Evolutionary conservation across 106 monocot species (phyloP), one percentile per base, ranked within the genome.

Genomic region (Hemerocallis citrina): DNA sequence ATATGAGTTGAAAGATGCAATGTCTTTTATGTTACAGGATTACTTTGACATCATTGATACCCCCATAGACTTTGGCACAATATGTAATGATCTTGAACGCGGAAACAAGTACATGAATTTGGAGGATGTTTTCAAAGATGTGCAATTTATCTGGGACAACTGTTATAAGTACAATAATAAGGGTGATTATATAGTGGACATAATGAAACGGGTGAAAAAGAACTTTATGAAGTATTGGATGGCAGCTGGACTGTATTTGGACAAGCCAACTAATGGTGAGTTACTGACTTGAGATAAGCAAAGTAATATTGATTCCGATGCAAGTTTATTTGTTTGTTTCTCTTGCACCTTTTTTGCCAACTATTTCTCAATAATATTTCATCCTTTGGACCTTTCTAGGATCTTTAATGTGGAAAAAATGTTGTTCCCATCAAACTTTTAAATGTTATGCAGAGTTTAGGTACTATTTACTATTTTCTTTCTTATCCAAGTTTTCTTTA

Each of bases 61-160:
- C 16, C 95, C 95, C 33, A 96, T 96, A 90, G 95, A 96, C 72
- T 96, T 96, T 77, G 81, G 95, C 50, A 86, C 89, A 17, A 96
- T 96, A 74, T 73, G 84, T 31, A 57, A 81, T 45, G 54, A 81
- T 68, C 74, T 96, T 55, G 90, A 91, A 74, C 67, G 58, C 58
- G 74, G 83, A 20, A 25, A 17, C 9, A 96, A 96, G 62, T 96
- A 96, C 74, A 71, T 76, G 73, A 87, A 86, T 50, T 96, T 90
- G 1, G 74, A 79, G 52, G 84, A 96, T 68, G 84, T 96, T 40
- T 90, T 73, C 57, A 90, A 74, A 69, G 95, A 90, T 55, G 90
- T 96, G 40, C 78, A 96, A 38, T 76, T 79, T 66, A 96, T 96
- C 24, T 96, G 95, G 95, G 75, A 90, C 13, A 96, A 96, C 43